Evolutionary conservation across 2,329 filamentous ascomycete species (phyloP), one percentile per base, ranked within the genome.

Genomic region (Alternaria sp.): DNA sequence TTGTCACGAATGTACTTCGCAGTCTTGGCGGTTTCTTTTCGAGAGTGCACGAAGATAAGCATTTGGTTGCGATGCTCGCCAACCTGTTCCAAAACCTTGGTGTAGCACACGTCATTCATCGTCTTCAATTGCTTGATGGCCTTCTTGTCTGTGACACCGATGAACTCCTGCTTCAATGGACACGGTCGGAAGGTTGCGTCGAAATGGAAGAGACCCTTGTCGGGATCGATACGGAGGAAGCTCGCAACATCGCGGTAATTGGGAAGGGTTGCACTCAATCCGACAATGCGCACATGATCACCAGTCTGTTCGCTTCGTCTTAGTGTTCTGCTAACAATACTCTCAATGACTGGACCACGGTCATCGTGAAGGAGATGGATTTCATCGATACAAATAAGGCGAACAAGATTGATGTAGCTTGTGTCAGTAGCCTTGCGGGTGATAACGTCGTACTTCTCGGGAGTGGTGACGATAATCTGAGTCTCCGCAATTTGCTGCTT

Each of bases 61-160:
- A 99, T 97, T 78, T 99, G 95, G 71, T 99, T 97, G 63, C 91
- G 88, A 72, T 96, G 90, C 58, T 90, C 89, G 6, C 95, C 95
- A 29, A 97, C 94, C 74, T 98, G 94, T 78, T 99, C 95, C 54
- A 99, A 86, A 28, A 97, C 93, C 78, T 99, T 99, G 65, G 89
- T 96, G 78, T 99, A 99, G 57, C 93, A 97, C 54, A 99, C 93
- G 70, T 99, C 95, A 73, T 99, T 99, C 95, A 99, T 99, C 0
- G 91, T 96, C 84, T 98, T 97, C 54, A 99, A 83, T 77, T 99
- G 95, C 80, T 98, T 99, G 80, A 99, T 99, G 5, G 95, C 91
- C 77, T 98, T 98, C 81, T 95, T 96, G 68, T 99, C 95, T 0
- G 94, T 97, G 41, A 99, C 91, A 52, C 95, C 95, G 67, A 99